Evolutionary conservation across 257 asterid species (phyloP).

Genomic region (Dorcoceras hygrometricum): DNA sequence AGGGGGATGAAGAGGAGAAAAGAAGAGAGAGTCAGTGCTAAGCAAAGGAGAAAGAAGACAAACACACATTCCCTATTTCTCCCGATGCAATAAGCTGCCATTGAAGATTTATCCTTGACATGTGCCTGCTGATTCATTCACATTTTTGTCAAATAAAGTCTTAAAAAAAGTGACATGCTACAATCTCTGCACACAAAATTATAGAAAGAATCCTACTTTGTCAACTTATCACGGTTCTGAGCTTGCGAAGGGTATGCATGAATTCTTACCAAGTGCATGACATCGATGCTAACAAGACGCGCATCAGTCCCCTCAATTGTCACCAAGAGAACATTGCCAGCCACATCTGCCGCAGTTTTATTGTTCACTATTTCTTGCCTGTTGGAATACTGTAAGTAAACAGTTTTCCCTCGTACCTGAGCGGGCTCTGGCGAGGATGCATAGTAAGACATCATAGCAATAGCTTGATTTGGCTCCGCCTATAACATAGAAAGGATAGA

Average conservation of each 20-base stretch:
- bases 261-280: slow-evolving; percentile 89
- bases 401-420: slow-evolving; percentile 99
- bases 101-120: slow-evolving; percentile 93
- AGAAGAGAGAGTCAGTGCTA: slow-evolving; percentile 91
- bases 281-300: slow-evolving; percentile 98
- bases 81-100: slow-evolving; percentile 99
- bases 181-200: slow-evolving; percentile 49
- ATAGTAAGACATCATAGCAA: slow-evolving; percentile 96
- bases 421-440: slow-evolving; percentile 99
- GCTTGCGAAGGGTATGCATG: slow-evolving; percentile 25
- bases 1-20: slow-evolving; percentile 55
- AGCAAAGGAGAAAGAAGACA: slow-evolving; percentile 98
- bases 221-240: slow-evolving; percentile 29
- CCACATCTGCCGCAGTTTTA: slow-evolving; percentile 98
- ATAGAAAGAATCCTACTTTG: slow-evolving; percentile 31
- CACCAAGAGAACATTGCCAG: slow-evolving; percentile 95
- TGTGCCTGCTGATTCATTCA: slow-evolving; percentile 98
- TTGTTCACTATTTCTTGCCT: slow-evolving; percentile 99
- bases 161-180: slow-evolving; percentile 56
- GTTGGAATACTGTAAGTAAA: slow-evolving; percentile 98
- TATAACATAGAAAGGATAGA: slow-evolving; percentile 27
- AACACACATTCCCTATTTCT: slow-evolving; percentile 98
- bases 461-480: slow-evolving; percentile 95
- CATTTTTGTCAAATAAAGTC: slow-evolving; percentile 82
- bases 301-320: slow-evolving; percentile 98